These are phyloP conservation scores for Apiospora phragmitis DNA, from an alignment of 2,329 filamentous ascomycete genomes.

Conservation along the genomic window DNA sequence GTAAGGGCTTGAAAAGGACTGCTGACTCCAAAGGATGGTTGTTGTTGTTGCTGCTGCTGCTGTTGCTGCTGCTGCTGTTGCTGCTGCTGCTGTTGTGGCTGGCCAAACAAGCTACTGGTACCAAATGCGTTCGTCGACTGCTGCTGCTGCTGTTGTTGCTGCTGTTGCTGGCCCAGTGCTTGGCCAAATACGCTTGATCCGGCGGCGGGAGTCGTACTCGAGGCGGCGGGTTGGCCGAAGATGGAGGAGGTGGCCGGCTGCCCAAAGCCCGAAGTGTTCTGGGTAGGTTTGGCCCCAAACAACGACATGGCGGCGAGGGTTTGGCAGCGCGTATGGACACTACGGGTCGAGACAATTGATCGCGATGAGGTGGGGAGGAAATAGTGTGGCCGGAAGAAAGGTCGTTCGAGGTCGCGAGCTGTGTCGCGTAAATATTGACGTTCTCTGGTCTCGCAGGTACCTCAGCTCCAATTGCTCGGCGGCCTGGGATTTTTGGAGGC, in stretches of 20 bases:
- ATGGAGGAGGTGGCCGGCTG: slow-evolving; percentile 25
- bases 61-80: slow-evolving; percentile 32
- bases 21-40: slow-evolving; percentile 20
- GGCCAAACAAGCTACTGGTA: slow-evolving; percentile 40
- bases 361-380: neutral
- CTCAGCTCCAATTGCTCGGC: neutral
- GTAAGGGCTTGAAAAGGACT: slow-evolving; percentile 21
- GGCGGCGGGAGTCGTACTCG: slow-evolving; percentile 10
- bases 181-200: slow-evolving; percentile 20
- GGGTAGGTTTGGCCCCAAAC: slow-evolving; percentile 27
- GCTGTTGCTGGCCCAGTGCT: slow-evolving; percentile 38
- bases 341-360: neutral
- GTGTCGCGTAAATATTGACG: slow-evolving; percentile 1
- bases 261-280: slow-evolving; percentile 24
- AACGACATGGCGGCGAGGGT: slow-evolving; percentile 32
- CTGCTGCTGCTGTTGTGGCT: slow-evolving; percentile 39
- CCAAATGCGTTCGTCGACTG: slow-evolving; percentile 18
- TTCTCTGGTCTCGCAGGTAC: neutral
- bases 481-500: slow-evolving; percentile 6
- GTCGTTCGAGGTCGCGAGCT: neutral
- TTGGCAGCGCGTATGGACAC: slow-evolving; percentile 25
- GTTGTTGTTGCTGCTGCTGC: slow-evolving; percentile 29
- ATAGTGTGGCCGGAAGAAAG: neutral
- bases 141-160: slow-evolving; percentile 39
- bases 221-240: slow-evolving; percentile 31